Percentiles rank a stretch among this genome's conserved stretches.
Conservation (phyloP, 352 stramenopile species). For the Pythium aquatile region DNA sequence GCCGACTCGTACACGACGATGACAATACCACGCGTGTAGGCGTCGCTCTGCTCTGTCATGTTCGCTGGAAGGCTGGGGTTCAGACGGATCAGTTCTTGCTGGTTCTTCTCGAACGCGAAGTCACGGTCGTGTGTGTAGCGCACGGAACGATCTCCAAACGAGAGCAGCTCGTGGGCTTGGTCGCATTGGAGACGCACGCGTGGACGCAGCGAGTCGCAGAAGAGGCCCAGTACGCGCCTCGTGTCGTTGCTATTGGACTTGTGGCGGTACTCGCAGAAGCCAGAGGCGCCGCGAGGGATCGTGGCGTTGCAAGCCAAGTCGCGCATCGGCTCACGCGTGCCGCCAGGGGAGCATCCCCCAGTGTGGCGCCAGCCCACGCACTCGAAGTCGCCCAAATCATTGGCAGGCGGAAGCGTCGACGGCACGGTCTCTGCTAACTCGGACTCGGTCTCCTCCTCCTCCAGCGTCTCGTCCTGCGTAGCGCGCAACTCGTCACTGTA, state of each 20-base stretch:
- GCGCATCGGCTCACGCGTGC: conserved; percentile 28
- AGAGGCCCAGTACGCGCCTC: conserved; percentile 18
- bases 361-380: conserved; percentile 55
- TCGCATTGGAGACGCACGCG: conserved; percentile 18
- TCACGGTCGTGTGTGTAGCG: conserved; percentile 41
- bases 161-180: conserved; percentile 30
- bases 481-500: too few relatives aligned
- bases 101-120: conserved; percentile 32
- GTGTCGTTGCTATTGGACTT: conserved; percentile 14
- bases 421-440: too few relatives aligned
- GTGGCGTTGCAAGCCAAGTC: conserved; percentile 39
- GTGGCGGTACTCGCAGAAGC: conserved; percentile 24
- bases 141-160: conserved; percentile 33
- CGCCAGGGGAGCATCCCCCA: conserved; percentile 41
- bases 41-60: conserved; percentile 9
- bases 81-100: conserved; percentile 20
- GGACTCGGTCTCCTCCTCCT: too few relatives aligned
- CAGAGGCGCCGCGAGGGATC: conserved; percentile 19
- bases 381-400: conserved; percentile 19
- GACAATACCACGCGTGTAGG: conserved; percentile 38
- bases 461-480: too few relatives aligned
- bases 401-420: too few relatives aligned
- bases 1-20: conserved; percentile 25
- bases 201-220: conserved; percentile 21
- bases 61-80: conserved; percentile 14